phyloP scores from a whole-genome alignment of 1,139 yeast species.

The Yamadazyma trypodendri region DNA sequence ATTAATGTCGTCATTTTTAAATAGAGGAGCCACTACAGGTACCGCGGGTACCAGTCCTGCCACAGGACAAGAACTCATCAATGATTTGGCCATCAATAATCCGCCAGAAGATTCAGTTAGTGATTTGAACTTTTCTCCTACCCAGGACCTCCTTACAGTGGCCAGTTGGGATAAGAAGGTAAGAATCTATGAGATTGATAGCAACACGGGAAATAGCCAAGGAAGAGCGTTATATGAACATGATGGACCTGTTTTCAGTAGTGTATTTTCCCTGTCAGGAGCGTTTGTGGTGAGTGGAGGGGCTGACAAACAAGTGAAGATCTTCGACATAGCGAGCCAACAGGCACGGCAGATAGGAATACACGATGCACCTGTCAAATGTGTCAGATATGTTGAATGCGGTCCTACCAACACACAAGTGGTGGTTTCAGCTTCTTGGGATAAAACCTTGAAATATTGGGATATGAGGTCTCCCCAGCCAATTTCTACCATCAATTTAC shows the following conservation, averaged over 20 bases:
- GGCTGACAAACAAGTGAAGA: conserved; percentile 82
- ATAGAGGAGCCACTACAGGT: conserved; percentile 17
- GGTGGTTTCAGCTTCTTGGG: conserved; percentile 95
- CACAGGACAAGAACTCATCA: conserved; percentile 67
- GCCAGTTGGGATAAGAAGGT: conserved; percentile 97
- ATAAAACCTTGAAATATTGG: conserved; percentile 91
- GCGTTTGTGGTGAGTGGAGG: conserved; percentile 89
- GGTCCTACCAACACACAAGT: conserved; percentile 81
- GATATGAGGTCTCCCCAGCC: conserved; percentile 88
- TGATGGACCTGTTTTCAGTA: conserved; percentile 80
- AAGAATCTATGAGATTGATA: conserved; percentile 82
- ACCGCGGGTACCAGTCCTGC: conserved; percentile 31
- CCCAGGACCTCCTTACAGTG: conserved; percentile 75
- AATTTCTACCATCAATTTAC: conserved; percentile 74
- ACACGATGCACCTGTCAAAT: conserved; percentile 79
- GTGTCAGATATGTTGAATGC: conserved; percentile 76
- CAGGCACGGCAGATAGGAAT: conserved; percentile 83
- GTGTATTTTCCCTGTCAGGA: conserved; percentile 86
- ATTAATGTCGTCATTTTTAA: conserved; percentile 24
- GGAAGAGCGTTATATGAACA: conserved; percentile 92
- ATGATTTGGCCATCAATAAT: conserved; percentile 74
- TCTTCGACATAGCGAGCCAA: conserved; percentile 80
- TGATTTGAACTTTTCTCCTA: conserved; percentile 92
- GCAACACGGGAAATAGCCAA: conserved; percentile 65
- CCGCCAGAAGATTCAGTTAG: conserved; percentile 92